Percentiles rank a stretch among this genome's conserved stretches.
These are phyloP conservation scores for Monoraphidium neglectum DNA, from an alignment of 139 green algal species.

Conservation along the genomic window DNA sequence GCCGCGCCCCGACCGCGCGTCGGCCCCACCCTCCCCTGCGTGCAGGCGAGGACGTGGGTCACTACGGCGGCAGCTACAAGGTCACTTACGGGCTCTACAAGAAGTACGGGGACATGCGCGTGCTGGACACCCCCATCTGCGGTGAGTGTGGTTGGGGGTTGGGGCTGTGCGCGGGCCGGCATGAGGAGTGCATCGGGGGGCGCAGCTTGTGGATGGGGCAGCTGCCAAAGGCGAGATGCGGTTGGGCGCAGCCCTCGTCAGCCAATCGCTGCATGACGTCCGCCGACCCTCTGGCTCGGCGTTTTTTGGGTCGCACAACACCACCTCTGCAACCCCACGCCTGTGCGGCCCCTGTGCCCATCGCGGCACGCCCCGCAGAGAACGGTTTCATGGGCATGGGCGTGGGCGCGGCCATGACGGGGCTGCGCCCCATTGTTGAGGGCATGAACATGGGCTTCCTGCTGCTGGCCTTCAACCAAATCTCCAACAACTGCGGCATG, in stretches of 20 bases:
- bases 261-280: background rate
- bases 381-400: conserved; percentile 97
- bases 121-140: conserved; percentile 97
- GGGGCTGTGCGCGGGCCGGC: too few species aligned
- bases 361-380: conserved; percentile 51
- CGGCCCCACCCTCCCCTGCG: too few species aligned
- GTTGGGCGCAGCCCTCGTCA: background rate
- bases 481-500: conserved; percentile 98
- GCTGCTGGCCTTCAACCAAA: conserved; percentile 98
- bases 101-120: conserved; percentile 93
- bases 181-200: too few species aligned
- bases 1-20: too few species aligned
- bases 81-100: conserved; percentile 92
- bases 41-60: conserved; percentile 91
- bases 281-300: too few species aligned
- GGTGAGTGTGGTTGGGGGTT: conserved; percentile 44
- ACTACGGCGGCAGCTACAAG: conserved; percentile 97
- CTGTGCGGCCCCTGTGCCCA: background rate
- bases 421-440: conserved; percentile 94
- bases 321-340: too few species aligned
- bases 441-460: conserved; percentile 99
- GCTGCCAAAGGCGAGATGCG: background rate
- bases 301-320: too few species aligned
- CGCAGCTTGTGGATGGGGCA: too few species aligned
- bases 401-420: conserved; percentile 95